Evolutionary conservation across 2,329 filamentous ascomycete genomes (phyloP).

Genomic region (Orbilia javanica): DNA sequence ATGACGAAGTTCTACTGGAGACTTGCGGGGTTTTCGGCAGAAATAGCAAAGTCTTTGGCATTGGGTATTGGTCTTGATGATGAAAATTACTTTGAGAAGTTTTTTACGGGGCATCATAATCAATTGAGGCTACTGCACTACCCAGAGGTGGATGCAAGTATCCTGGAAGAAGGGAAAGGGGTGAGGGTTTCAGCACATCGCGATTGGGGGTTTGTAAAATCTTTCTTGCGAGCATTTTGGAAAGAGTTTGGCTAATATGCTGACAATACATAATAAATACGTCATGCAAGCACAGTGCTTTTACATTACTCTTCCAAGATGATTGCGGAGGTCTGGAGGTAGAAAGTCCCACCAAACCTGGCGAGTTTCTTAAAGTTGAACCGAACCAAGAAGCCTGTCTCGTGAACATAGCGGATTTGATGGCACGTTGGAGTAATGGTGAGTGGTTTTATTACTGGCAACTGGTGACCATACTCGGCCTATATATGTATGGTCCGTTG

Average conservation of each 20-base stretch:
- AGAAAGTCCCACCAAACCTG: constrained; percentile 64
- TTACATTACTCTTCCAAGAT: constrained; percentile 69
- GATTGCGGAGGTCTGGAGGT: constrained; percentile 68
- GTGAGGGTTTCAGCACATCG: constrained; percentile 68
- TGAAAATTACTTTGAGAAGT: constrained; percentile 64
- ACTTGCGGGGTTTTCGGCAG: constrained; percentile 64
- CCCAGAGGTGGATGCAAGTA: constrained; percentile 65
- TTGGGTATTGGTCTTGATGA: constrained; percentile 65
- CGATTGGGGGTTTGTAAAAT: constrained; percentile 65
- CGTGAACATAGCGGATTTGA: constrained; percentile 68
- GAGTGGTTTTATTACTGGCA: constrained; percentile 40
- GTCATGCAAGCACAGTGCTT: constrained; percentile 59
- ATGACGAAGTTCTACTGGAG: constrained; percentile 67
- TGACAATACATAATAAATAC: background rate
- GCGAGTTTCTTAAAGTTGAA: constrained; percentile 65
- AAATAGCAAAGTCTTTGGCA: constrained; percentile 63
- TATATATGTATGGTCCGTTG: background rate
- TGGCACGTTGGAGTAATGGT: constrained; percentile 69
- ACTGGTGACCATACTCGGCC: background rate
- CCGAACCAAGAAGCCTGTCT: constrained; percentile 66
- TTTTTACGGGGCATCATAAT: constrained; percentile 67
- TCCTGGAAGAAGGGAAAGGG: constrained; percentile 64
- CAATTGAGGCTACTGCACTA: constrained; percentile 68
- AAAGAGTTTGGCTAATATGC: background rate
- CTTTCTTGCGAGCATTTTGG: background rate